phyloP scores from a whole-genome alignment of 495 filamentous ascomycete genomes.

The Choiromyces venosus region DNA sequence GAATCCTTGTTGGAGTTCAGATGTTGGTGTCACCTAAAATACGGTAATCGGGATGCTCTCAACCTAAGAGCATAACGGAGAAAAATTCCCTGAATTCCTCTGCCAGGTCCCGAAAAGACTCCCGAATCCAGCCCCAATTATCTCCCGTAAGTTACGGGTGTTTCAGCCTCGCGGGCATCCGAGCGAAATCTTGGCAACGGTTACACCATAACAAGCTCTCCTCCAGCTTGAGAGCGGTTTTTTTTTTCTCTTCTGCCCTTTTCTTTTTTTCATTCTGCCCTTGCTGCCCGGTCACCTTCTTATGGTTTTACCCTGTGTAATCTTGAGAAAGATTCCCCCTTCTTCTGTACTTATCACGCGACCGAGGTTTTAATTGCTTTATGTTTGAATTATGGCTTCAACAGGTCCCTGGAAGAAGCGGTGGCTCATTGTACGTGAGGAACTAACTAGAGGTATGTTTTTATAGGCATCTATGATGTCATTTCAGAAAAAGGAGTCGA shows the following conservation, averaged over 20 bases:
- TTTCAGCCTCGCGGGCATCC: neutral
- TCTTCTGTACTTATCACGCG: neutral
- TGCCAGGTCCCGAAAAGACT: neutral
- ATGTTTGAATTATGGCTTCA: neutral
- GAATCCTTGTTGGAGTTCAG: neutral
- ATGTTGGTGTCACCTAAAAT: neutral
- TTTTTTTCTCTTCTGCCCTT: neutral
- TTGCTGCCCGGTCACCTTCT: neutral
- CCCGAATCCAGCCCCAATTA: neutral
- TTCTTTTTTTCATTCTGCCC: neutral
- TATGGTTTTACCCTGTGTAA: neutral
- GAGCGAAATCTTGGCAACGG: neutral
- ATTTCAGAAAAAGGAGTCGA: neutral
- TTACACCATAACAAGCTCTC: neutral
- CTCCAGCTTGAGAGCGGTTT: neutral
- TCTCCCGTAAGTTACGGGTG: neutral
- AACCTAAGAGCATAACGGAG: neutral
- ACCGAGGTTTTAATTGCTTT: neutral
- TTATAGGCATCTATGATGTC: neutral
- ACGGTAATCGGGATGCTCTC: neutral
- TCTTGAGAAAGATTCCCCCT: neutral
- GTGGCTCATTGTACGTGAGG: constrained; percentile 20
- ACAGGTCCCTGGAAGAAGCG: neutral
- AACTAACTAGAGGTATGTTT: constrained; percentile 30
- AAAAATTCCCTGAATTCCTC: neutral